These are phyloP conservation scores for Penicillium canescens DNA, from an alignment of 495 filamentous ascomycete species.

Conservation along the genomic window DNA sequence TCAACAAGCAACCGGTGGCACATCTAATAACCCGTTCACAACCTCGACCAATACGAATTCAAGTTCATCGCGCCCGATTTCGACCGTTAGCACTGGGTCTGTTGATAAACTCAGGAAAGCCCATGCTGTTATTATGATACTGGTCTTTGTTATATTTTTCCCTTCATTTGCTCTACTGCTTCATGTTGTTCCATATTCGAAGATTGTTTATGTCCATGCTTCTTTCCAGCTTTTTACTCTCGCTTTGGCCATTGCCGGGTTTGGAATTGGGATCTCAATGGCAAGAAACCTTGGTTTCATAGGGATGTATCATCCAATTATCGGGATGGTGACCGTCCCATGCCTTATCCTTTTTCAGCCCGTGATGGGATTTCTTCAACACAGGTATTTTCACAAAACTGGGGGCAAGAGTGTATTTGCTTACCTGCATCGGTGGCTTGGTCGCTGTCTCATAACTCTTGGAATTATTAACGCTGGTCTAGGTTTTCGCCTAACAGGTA, in stretches of 20 bases:
- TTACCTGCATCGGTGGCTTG: conserved; percentile 70
- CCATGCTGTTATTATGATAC: conserved; percentile 45
- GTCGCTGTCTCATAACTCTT: conserved; percentile 58
- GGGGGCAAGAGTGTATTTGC: conserved; percentile 52
- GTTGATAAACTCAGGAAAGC: conserved; percentile 13
- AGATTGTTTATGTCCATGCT: conserved; percentile 49
- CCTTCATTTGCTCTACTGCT: conserved; percentile 50
- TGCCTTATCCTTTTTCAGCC: conserved; percentile 62
- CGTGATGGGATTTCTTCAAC: conserved; percentile 63
- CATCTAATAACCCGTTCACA: conserved; percentile 62
- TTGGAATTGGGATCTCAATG: conserved; percentile 61
- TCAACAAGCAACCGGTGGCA: conserved; percentile 22
- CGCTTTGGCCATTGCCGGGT: conserved; percentile 55
- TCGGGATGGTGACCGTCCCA: conserved; percentile 61
- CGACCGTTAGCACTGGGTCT: too few species aligned
- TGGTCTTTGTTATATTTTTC: conserved; percentile 47
- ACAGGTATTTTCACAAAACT: conserved; percentile 46
- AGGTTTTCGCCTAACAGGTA: conserved; percentile 41
- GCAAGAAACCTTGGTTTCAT: conserved; percentile 22
- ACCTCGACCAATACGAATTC: background rate
- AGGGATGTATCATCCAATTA: conserved; percentile 37
- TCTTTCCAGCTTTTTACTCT: conserved; percentile 58
- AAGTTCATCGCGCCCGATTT: background rate
- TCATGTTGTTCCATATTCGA: conserved; percentile 36
- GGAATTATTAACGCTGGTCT: conserved; percentile 72